phyloP scores from a whole-genome alignment of 2,329 filamentous ascomycete genomes.

The Fusarium sp. region DNA sequence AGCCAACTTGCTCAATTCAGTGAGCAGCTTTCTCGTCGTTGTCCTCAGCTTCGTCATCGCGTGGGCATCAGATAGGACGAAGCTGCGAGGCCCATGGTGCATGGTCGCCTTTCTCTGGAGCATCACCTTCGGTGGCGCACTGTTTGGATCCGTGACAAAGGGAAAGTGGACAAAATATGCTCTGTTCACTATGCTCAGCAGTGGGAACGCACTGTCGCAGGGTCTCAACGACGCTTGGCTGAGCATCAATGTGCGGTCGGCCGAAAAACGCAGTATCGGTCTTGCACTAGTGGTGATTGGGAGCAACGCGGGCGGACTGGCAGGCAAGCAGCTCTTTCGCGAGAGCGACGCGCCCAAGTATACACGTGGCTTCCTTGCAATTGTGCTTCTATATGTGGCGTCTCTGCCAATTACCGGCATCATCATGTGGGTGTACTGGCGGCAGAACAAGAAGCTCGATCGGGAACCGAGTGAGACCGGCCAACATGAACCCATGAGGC shows the following conservation, averaged over 20 bases:
- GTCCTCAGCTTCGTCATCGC: slow-evolving; percentile 36
- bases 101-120: no score
- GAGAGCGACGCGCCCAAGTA: slow-evolving; percentile 41
- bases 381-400: slow-evolving; percentile 36
- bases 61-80: slow-evolving; percentile 36
- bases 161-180: slow-evolving; percentile 41
- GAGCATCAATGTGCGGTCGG: slow-evolving; percentile 36
- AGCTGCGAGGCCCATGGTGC: slow-evolving; percentile 9
- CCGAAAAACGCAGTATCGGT: slow-evolving; percentile 40
- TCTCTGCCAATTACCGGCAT: slow-evolving; percentile 34
- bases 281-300: slow-evolving; percentile 45
- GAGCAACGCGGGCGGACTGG: slow-evolving; percentile 43
- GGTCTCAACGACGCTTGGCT: slow-evolving; percentile 48
- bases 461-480: neutral
- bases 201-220: slow-evolving; percentile 41
- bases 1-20: slow-evolving; percentile 43
- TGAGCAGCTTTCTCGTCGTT: slow-evolving; percentile 39
- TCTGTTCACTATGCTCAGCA: slow-evolving; percentile 35
- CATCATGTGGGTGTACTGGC: slow-evolving; percentile 44
- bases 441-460: slow-evolving; percentile 35
- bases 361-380: slow-evolving; percentile 31
- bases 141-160: slow-evolving; percentile 16
- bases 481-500: neutral
- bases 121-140: slow-evolving; percentile 19
- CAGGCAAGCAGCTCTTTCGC: slow-evolving; percentile 46